phyloP scores from a whole-genome alignment of 768 basidiomycete species.

The Chlorophyllum brunneum region DNA sequence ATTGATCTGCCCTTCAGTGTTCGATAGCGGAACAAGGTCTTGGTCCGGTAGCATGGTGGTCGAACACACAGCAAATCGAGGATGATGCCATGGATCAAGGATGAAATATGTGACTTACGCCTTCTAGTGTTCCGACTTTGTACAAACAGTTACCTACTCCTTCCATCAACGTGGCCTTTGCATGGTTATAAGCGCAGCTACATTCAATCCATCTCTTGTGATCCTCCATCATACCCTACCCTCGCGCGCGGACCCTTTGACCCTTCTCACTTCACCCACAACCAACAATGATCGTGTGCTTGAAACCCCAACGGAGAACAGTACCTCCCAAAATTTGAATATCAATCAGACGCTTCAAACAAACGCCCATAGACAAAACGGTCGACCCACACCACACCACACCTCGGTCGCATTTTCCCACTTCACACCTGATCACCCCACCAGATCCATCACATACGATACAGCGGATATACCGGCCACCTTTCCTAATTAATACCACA shows the following conservation, averaged over 20 bases:
- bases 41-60: conserved; percentile 78
- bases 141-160: not conserved
- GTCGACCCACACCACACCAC: no score
- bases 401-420: no score
- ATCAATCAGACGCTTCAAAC: no score
- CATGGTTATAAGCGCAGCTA: not conserved
- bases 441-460: no score
- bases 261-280: not conserved
- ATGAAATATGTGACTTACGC: conserved; percentile 15
- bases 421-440: no score
- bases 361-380: no score
- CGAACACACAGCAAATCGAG: conserved; percentile 40
- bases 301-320: not conserved
- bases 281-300: no score
- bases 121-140: not conserved
- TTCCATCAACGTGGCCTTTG: not conserved
- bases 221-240: not conserved
- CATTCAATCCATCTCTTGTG: not conserved
- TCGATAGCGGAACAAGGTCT: conserved; percentile 83
- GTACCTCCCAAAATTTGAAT: no score
- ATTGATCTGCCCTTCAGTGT: conserved; percentile 41
- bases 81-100: conserved; percentile 42
- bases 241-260: not conserved
- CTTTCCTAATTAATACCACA: no score
- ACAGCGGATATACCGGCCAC: no score